Evolutionary conservation across 495 filamentous ascomycete species (phyloP).

Genomic region (Hyaloscypha variabilis): DNA sequence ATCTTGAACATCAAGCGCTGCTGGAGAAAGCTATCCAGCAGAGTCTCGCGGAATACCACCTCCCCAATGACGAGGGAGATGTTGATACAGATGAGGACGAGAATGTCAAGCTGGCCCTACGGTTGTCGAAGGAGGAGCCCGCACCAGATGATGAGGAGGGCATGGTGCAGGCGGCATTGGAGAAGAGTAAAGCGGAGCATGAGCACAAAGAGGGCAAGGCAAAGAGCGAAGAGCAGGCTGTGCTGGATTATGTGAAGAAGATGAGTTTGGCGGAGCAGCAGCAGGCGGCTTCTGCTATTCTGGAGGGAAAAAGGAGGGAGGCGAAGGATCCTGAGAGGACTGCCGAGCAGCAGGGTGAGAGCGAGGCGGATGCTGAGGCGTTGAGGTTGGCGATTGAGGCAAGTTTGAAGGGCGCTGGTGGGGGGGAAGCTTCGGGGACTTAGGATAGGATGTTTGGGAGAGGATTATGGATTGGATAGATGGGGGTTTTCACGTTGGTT

Average conservation of each 20-base stretch:
- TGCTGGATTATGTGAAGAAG: slow-evolving; percentile 77
- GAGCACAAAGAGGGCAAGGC: slow-evolving; percentile 34
- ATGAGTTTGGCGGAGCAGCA: slow-evolving; percentile 72
- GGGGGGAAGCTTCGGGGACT: neutral
- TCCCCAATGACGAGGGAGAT: slow-evolving; percentile 18
- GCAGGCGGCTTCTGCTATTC: slow-evolving; percentile 31
- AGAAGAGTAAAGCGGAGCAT: slow-evolving; percentile 45
- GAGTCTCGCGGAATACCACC: slow-evolving; percentile 52
- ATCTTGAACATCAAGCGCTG: slow-evolving; percentile 54
- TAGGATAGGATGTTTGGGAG: no score
- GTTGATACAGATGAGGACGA: slow-evolving; percentile 41
- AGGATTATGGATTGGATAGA: slow-evolving; percentile 7
- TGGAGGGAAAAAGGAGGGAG: slow-evolving; percentile 19
- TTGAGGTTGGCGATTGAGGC: slow-evolving; percentile 48
- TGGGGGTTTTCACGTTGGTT: neutral
- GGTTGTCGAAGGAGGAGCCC: slow-evolving; percentile 17
- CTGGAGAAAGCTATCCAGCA: slow-evolving; percentile 61
- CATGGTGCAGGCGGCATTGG: slow-evolving; percentile 42
- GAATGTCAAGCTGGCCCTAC: slow-evolving; percentile 40
- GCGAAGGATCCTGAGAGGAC: slow-evolving; percentile 4
- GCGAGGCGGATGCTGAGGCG: slow-evolving; percentile 45
- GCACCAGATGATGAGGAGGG: slow-evolving; percentile 41
- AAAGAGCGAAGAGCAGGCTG: slow-evolving; percentile 68
- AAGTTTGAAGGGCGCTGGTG: slow-evolving; percentile 40
- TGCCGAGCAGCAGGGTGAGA: slow-evolving; percentile 25